Conservation (phyloP, 345 rosid species). For the Microthlaspi erraticum region DNA sequence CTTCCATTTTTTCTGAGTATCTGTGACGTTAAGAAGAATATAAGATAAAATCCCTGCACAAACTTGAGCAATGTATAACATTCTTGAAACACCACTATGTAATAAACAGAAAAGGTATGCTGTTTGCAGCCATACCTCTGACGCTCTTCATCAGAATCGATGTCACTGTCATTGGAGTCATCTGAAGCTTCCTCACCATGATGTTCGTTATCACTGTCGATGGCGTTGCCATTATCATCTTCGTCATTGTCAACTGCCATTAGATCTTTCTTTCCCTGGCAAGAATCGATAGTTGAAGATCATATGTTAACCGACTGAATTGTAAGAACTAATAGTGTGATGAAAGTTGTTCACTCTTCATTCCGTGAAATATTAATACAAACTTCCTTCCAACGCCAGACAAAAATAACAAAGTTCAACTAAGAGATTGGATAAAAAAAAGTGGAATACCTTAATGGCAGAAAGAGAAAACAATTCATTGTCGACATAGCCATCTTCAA, state of each 20-base stretch:
- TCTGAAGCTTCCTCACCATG: slow-evolving; percentile 45
- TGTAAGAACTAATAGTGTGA: neutral
- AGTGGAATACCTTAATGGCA: slow-evolving; percentile 72
- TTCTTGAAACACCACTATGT: neutral
- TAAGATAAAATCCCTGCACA: neutral
- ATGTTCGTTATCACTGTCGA: slow-evolving; percentile 65
- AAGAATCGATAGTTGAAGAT: slow-evolving; percentile 15
- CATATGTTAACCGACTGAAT: slow-evolving; percentile 3
- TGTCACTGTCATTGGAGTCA: slow-evolving; percentile 56
- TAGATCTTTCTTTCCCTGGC: slow-evolving; percentile 86
- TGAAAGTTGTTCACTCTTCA: neutral
- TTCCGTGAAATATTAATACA: neutral
- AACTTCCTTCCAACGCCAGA: neutral
- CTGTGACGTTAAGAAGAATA: slow-evolving; percentile 49
- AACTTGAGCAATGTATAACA: slow-evolving; percentile 21
- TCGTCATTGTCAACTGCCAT: slow-evolving; percentile 73
- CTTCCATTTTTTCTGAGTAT: slow-evolving; percentile 80
- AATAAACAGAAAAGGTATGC: neutral
- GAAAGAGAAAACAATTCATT: slow-evolving; percentile 86
- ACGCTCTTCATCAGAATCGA: slow-evolving; percentile 86
- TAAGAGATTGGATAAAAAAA: slow-evolving; percentile 3
- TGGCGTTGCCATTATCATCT: slow-evolving; percentile 50
- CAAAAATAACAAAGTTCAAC: neutral
- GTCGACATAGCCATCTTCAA: slow-evolving; percentile 84
- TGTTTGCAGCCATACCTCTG: slow-evolving; percentile 51